These are phyloP conservation scores for Geoglossum cookeanum DNA, from an alignment of 2,329 filamentous ascomycete genomes.

Conservation along the genomic window DNA sequence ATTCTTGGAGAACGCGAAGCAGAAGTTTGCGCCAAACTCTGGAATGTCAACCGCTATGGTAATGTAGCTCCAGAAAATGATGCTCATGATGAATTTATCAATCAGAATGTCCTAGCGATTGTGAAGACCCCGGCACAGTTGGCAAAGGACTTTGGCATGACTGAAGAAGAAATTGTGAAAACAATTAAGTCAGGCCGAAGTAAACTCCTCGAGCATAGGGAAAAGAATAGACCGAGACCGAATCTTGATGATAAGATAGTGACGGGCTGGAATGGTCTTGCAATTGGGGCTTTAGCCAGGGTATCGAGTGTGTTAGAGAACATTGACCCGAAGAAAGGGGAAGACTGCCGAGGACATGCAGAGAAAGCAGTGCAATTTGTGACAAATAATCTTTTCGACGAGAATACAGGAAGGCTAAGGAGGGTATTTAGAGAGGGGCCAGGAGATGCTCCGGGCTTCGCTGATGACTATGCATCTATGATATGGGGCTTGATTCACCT, in stretches of 20 bases:
- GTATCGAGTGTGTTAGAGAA: conserved; percentile 47
- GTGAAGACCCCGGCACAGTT: conserved; percentile 48
- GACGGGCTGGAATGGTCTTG: conserved; percentile 73
- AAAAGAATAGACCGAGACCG: conserved; percentile 56
- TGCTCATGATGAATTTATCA: conserved; percentile 82
- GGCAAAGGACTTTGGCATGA: conserved; percentile 53
- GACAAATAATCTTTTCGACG: conserved; percentile 51
- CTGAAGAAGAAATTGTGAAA: conserved; percentile 45
- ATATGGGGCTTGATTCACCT: conserved; percentile 67
- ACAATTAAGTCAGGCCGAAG: conserved; percentile 47
- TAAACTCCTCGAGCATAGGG: conserved; percentile 51
- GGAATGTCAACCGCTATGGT: conserved; percentile 64
- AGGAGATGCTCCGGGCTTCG: conserved; percentile 53
- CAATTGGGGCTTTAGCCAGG: conserved; percentile 64
- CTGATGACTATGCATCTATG: conserved; percentile 87
- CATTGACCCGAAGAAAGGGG: conserved; percentile 36
- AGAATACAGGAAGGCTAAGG: conserved; percentile 40
- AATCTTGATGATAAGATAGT: conserved; percentile 77
- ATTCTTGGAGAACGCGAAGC: conserved; percentile 52
- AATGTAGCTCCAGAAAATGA: conserved; percentile 73
- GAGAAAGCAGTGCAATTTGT: conserved; percentile 54
- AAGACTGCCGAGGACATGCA: conserved; percentile 45
- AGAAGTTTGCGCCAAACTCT: conserved; percentile 62
- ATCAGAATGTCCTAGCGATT: conserved; percentile 73
- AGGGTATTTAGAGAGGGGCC: conserved; percentile 53